Base-by-base conservation (phyloP, 352 stramenopile genomes). In the Globisporangium okanoganense region DNA sequence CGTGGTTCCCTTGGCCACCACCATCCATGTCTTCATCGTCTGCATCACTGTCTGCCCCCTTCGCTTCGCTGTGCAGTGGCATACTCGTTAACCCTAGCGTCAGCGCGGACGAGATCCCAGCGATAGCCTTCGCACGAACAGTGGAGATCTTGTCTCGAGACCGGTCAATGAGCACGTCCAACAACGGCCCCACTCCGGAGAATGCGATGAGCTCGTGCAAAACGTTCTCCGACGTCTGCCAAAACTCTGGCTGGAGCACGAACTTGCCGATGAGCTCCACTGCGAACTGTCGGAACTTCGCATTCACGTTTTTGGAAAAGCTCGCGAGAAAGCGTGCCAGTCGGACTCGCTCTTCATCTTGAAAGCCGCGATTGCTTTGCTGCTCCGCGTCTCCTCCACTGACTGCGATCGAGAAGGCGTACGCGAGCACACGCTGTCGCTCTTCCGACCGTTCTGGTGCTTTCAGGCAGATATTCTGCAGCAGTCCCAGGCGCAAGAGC, bases 61-160 rank as follows among this genome's bases (percentile, higher is more conserved):
- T 47, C 36, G 38, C 36, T 45, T 63, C 47, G 56, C 25, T 36
- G 14, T 40, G 29, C 35, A 48, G 8, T 4, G 60, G 49, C 41
- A 84, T 44, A 9, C 68, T 72, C 5, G 75, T 76, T 25, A 92
- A 67, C 16, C 78, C 75, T 20, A 81, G 69, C 2, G 76, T 82
- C 20, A 94, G 57, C 44, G 84, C 75, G 0, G 78, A 62, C 12
- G 87, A 91, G 31, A 95, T 78, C 3, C 79, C 87, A 52, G 69
- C 75, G 70, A 95, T 89, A 12, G 87, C 84, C 52, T 94, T 95
- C 0, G 85, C 83, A 31, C 87, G 84, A 31, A 94, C 85, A 45
- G 80, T 67, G 5, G 85, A 92, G 31, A 91, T 84, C 53, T 90
- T 90, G 64, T 95, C 87, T 5, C 79, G 63, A 35, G 85, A 87